Evolutionary conservation across 2,329 filamentous ascomycete genomes (phyloP), one percentile per base, ranked within the genome.

Genomic region (Diaporthe velutina): DNA sequence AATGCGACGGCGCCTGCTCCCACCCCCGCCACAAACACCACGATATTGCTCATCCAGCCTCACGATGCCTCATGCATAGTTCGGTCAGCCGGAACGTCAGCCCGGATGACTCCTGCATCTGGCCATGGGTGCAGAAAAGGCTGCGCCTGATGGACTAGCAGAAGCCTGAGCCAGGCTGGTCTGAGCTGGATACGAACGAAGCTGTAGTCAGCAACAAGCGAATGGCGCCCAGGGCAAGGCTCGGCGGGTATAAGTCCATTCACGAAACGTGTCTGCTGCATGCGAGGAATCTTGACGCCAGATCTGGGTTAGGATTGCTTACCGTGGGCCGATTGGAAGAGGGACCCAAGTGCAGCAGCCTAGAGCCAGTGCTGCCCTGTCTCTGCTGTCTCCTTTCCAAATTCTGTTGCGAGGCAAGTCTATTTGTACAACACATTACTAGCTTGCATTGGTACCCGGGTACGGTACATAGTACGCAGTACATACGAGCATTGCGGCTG

Each of bases 121-220:
- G 64, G 13, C 45, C 64, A 40, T 50, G 0, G 22, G 12, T 28
- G 64, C 64, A 52, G 64, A n/a, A 60, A 33, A 25, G 28, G 19
- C 61, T 10, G 30, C 42, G 22, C 38, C 9, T 10, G 4, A 12
- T 13, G 7, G n/a, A 61, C 13, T 42, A 28, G 13, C 35, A 28
- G 25, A 54, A 10, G 52, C 30, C 25, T 30, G 19, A 15, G 13
- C 28, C 25, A 30, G 19, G 19, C 55, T 38, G 55, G 64, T 10
- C 19, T 42, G 30, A 8, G 22, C 30, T 54, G 45, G 48, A 52
- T 28, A 54, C 64, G 64, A 68, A 13, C 15, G 28, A 52, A 38
- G 48, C 48, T 68, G 64, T 68, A 68, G 64, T 68, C 64, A 68
- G 64, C 64, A 68, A 35, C 13, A 54, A 40, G 64, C 64, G 40